Conservation (phyloP, 2,329 filamentous ascomycete species). For the Aspergillus novofumigatus region DNA sequence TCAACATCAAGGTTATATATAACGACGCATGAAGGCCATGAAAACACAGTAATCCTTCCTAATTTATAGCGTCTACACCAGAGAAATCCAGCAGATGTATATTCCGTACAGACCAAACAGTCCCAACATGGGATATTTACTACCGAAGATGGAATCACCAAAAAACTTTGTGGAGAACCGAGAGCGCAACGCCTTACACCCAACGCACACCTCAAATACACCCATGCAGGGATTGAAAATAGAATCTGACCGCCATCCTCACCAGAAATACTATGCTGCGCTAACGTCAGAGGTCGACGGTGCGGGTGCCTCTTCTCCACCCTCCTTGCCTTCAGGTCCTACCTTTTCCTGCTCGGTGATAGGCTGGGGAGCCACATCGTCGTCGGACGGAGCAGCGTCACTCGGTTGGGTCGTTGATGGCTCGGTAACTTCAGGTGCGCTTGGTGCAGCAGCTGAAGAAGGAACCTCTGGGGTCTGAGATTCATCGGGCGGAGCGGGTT, state of each 20-base stretch:
- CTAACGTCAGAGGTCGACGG: neutral
- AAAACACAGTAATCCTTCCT: neutral
- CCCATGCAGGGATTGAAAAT: neutral
- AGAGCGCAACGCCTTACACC: neutral
- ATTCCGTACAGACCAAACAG: neutral
- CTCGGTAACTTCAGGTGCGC: neutral
- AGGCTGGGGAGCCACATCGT: neutral
- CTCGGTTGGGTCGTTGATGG: neutral
- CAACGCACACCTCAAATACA: neutral
- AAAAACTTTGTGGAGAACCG: neutral
- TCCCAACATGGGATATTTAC: neutral
- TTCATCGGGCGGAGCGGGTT: neutral
- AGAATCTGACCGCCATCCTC: neutral
- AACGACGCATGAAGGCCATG: neutral
- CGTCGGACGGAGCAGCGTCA: neutral
- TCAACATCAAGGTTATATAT: neutral
- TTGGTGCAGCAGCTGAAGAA: neutral
- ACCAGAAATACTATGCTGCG: neutral
- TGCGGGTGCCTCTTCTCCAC: neutral
- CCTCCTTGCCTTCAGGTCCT: neutral
- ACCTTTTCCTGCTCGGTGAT: neutral
- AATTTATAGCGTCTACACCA: neutral
- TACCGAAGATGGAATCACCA: neutral
- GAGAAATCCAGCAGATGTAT: neutral
- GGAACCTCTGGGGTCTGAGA: neutral